A percentile compares a stretch with the other conserved stretches of the same genome.
These are phyloP conservation scores for Clavulina sp. DNA, from an alignment of 768 basidiomycete species.

Conservation along the genomic window DNA sequence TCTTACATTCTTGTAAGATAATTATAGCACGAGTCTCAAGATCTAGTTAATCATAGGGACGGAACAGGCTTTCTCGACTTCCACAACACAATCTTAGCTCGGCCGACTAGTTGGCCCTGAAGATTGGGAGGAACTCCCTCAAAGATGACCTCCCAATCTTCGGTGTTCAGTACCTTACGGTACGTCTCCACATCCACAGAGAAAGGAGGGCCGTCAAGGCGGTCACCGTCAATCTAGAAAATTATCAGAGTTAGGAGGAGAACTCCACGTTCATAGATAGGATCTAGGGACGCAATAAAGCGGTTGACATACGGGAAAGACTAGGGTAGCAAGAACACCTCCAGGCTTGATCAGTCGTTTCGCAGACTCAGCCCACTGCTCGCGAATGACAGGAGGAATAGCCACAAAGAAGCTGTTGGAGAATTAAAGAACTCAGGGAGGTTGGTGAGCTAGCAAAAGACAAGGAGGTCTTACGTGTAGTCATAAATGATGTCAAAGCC, in stretches of 20 bases:
- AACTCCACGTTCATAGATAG: too few species aligned
- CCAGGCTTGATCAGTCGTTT: constrained; percentile 37
- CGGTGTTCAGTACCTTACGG: constrained; percentile 27
- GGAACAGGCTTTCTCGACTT: constrained; percentile 16
- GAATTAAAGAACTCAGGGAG: too few species aligned
- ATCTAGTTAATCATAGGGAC: too few species aligned
- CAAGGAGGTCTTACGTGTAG: constrained; percentile 29
- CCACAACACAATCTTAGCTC: constrained; percentile 40
- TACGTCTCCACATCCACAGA: constrained; percentile 42
- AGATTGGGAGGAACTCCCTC: constrained; percentile 34
- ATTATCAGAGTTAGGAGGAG: too few species aligned
- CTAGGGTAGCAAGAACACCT: constrained; percentile 41
- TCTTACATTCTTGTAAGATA: too few species aligned
- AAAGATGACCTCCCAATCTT: constrained; percentile 37
- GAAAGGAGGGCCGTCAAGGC: constrained; percentile 45
- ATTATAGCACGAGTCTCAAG: too few species aligned
- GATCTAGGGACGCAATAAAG: too few species aligned
- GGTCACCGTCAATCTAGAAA: too few species aligned
- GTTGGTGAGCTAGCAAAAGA: neutral
- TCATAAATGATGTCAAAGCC: constrained; percentile 45
- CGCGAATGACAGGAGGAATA: constrained; percentile 35
- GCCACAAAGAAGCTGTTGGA: constrained; percentile 68
- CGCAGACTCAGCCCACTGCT: constrained; percentile 43
- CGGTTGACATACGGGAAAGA: too few species aligned
- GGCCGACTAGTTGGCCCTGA: constrained; percentile 25